Evolutionary conservation across 768 basidiomycete species (phyloP).

Genomic region (Amanita pallidorosea): DNA sequence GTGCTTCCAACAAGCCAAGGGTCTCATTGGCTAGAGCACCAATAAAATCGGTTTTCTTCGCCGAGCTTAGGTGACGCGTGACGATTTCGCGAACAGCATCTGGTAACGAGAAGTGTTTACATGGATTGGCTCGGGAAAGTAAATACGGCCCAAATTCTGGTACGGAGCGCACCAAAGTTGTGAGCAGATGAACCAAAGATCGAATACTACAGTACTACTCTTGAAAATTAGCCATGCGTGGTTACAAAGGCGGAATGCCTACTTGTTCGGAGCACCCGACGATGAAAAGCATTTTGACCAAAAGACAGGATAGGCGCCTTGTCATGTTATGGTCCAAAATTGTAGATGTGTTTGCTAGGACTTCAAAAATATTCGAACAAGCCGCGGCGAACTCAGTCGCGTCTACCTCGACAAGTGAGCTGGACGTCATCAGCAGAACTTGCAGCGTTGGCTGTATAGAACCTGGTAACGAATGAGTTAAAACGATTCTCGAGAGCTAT

Average conservation of each 20-base stretch:
- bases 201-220: slow-evolving; percentile 33
- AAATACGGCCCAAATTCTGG: slow-evolving; percentile 34
- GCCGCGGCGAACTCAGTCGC: slow-evolving; percentile 25
- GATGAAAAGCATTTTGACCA: slow-evolving; percentile 27
- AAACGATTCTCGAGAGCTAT: slow-evolving; percentile 51
- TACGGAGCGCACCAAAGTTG: slow-evolving; percentile 32
- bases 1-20: slow-evolving; percentile 39
- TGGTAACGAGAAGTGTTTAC: slow-evolving; percentile 24
- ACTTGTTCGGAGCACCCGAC: slow-evolving; percentile 31
- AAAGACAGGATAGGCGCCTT: slow-evolving; percentile 20
- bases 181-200: slow-evolving; percentile 43
- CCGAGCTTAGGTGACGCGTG: slow-evolving; percentile 24
- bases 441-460: slow-evolving; percentile 39
- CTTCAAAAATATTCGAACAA: slow-evolving; percentile 34
- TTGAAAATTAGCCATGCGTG: slow-evolving; percentile 9
- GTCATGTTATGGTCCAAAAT: slow-evolving; percentile 22
- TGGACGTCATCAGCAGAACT: slow-evolving; percentile 26
- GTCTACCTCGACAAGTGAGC: slow-evolving; percentile 3
- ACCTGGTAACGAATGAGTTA: slow-evolving; percentile 39
- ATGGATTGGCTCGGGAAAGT: slow-evolving; percentile 18
- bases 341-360: slow-evolving; percentile 26
- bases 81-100: slow-evolving; percentile 30
- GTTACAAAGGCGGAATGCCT: slow-evolving; percentile 11
- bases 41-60: slow-evolving; percentile 15
- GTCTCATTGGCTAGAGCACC: slow-evolving; percentile 29